These are phyloP conservation scores for Takashimella koratensis DNA, from an alignment of 1,284 basidiomycete genomes.

Conservation along the genomic window DNA sequence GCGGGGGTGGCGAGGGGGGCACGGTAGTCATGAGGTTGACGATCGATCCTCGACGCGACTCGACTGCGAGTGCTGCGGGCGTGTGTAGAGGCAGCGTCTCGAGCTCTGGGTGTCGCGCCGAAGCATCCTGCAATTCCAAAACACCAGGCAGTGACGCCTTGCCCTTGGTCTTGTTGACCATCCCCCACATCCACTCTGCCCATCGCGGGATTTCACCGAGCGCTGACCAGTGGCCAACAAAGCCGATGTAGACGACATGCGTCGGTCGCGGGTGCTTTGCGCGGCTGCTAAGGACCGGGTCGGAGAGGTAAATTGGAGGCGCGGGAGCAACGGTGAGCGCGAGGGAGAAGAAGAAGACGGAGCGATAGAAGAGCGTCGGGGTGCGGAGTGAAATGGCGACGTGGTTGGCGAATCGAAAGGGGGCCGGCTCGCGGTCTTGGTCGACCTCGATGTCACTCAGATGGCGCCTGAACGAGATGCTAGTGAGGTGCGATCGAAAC, in stretches of 20 bases:
- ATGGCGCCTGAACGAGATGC: constrained; percentile 90
- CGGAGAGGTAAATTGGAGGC: constrained; percentile 37
- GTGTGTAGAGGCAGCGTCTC: constrained; percentile 47
- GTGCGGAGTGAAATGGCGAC: constrained; percentile 88
- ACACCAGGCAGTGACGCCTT: constrained; percentile 27
- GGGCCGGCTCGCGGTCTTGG: constrained; percentile 54
- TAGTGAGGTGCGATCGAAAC: constrained; percentile 89
- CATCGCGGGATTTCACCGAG: constrained; percentile 32
- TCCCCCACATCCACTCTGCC: constrained; percentile 35
- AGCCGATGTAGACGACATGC: constrained; percentile 35
- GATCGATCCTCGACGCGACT: constrained; percentile 35
- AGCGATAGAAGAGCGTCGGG: constrained; percentile 57
- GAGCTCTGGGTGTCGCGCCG: constrained; percentile 10
- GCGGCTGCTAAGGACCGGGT: constrained; percentile 21
- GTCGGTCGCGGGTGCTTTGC: constrained; percentile 22
- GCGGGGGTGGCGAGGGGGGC: constrained; percentile 24
- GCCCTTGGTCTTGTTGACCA: constrained; percentile 25
- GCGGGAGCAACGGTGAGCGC: constrained; percentile 56
- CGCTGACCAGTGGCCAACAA: constrained; percentile 39
- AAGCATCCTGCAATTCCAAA: constrained; percentile 36
- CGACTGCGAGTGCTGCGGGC: constrained; percentile 17
- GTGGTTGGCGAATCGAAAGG: constrained; percentile 84
- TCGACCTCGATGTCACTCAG: constrained; percentile 70
- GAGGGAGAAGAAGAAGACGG: constrained; percentile 65
- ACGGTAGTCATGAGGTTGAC: constrained; percentile 29